phyloP scores from a whole-genome alignment of 305 asterid genomes.

The Fraxinus nigra region DNA sequence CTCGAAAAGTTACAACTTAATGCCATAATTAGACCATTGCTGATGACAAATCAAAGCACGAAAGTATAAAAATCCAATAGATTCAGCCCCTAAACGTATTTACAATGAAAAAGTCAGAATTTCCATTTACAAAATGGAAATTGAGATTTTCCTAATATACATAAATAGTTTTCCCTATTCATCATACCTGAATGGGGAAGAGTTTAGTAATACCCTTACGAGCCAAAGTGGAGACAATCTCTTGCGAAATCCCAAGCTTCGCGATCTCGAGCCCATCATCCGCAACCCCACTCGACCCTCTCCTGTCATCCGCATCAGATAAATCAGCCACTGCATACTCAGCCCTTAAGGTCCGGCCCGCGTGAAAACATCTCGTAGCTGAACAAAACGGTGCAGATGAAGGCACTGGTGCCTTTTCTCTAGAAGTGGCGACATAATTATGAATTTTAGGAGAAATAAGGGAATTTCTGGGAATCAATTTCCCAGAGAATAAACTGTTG shows the following conservation, averaged over 20 bases:
- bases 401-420: not conserved
- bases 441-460: constrained; percentile 17
- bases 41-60: not conserved
- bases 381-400: constrained; percentile 13
- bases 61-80: not conserved
- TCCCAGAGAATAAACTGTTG: constrained; percentile 36
- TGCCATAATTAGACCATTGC: not conserved
- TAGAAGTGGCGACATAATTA: constrained; percentile 17
- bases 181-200: constrained; percentile 87
- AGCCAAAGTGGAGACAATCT: constrained; percentile 63
- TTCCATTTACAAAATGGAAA: not conserved
- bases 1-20: not conserved
- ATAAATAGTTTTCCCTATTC: not conserved
- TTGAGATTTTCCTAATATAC: not conserved
- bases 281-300: constrained; percentile 28
- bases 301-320: constrained; percentile 49
- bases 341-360: constrained; percentile 41
- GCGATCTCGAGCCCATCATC: constrained; percentile 89
- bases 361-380: constrained; percentile 45
- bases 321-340: constrained; percentile 59
- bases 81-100: not conserved
- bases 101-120: not conserved
- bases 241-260: constrained; percentile 71
- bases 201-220: constrained; percentile 69
- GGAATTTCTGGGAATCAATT: constrained; percentile 24